Base-by-base conservation (phyloP, 257 asterid genomes). In the Misopates orontium region DNA sequence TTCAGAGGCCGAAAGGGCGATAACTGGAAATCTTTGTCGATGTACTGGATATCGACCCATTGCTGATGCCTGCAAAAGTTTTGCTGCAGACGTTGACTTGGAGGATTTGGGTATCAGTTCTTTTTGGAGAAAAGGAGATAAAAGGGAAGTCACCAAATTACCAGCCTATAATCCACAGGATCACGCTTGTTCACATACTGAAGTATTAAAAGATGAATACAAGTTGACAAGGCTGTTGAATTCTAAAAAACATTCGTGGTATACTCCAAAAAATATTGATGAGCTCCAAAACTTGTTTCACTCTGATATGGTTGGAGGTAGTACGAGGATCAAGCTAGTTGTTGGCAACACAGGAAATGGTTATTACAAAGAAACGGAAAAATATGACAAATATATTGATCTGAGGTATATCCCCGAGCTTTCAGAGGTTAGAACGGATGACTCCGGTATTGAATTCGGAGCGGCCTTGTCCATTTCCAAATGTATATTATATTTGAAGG, bases 1-100 rank as follows among this genome's bases (percentile, higher is more conserved):
- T 64, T 79, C 86, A 16, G 89, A 87, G 76, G 89, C 87, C 14
- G 95, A 87, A 80, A 84, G 57, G 68, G 82, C 89, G 31, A 74
- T 84, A 32, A 24, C 86, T 10, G 95, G 92, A 59, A 87, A 87
- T 64, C 83, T 87, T 21, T 85, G 92, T 70, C 80, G 92, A 12
- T 87, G 95, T 42, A 85, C 92, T 53, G 95, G 95, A 48, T 85
- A 87, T 66, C 77, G 95, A 17, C 88, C 95, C 17, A 83, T 85
- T 55, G 95, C 88, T 18, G 95, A 87, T 73, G 95, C 82, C 50
- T 87, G 95, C 85, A 87, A 87, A 72, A 77, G 84, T 71, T 87
- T 85, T 41, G 78, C 92, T 72, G 69, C 80, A 60, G 78, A 85
- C 67, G 79, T 83, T 19, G 92, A 87, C 71, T 77, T 87, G 13